These are phyloP conservation scores for Phytophthora europaea DNA, from an alignment of 352 stramenopile genomes.

Conservation along the genomic window DNA sequence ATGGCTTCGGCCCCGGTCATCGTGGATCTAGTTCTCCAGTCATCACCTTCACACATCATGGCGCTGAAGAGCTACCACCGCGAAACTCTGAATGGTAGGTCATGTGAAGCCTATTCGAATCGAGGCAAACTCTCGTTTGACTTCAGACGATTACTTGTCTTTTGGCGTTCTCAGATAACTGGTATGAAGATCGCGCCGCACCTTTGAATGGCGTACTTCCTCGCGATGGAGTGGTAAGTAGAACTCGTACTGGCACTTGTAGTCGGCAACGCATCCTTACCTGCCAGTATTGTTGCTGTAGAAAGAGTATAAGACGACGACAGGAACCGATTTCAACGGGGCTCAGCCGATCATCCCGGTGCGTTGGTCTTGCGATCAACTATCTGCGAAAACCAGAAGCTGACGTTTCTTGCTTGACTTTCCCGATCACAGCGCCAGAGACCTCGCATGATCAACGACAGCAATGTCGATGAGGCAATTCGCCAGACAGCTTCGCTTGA, in stretches of 20 bases:
- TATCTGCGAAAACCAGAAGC: not conserved
- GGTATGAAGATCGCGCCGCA: conserved; percentile 78
- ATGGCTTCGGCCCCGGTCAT: not conserved
- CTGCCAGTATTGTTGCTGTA: conserved; percentile 21
- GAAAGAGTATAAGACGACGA: conserved; percentile 78
- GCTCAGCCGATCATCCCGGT: conserved; percentile 45
- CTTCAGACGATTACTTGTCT: not conserved
- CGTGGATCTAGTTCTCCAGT: not conserved
- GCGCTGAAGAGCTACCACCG: conserved; percentile 85
- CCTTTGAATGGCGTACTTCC: conserved; percentile 79
- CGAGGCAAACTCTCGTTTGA: not conserved
- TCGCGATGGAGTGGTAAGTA: conserved; percentile 60
- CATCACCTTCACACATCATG: conserved; percentile 42
- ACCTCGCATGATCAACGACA: conserved; percentile 67
- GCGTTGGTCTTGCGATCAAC: not conserved
- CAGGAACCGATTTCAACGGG: conserved; percentile 58
- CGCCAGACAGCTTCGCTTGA: conserved; percentile 49
- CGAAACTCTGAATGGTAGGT: conserved; percentile 76
- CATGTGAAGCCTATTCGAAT: not conserved
- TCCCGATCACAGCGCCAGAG: conserved; percentile 41
- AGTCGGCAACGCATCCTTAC: not conserved
- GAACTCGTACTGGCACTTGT: not conserved
- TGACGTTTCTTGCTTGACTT: conserved; percentile 5
- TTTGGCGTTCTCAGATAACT: conserved; percentile 66
- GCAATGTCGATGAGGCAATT: conserved; percentile 66